These are phyloP conservation scores for Cryphonectria nitschkei DNA, from an alignment of 2,329 filamentous ascomycete genomes.

Conservation along the genomic window DNA sequence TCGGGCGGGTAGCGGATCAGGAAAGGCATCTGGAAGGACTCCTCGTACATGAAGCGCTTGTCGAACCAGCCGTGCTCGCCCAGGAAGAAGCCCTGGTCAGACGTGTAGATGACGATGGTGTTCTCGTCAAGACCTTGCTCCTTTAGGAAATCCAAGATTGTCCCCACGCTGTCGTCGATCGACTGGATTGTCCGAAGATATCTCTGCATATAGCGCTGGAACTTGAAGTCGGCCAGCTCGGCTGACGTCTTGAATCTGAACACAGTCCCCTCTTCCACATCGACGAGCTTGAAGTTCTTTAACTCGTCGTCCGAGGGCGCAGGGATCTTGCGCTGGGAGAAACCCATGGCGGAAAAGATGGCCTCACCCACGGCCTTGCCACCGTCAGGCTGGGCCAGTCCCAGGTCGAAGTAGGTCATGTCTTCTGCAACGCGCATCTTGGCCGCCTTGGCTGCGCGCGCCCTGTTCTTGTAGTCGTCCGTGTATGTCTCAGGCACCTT, in stretches of 20 bases:
- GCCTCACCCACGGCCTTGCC: constrained; percentile 39
- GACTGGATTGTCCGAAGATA: constrained; percentile 57
- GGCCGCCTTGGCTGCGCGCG: constrained; percentile 51
- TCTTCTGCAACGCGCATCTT: constrained; percentile 58
- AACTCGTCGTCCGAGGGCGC: constrained; percentile 33
- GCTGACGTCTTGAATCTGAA: constrained; percentile 48
- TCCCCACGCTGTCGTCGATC: constrained; percentile 57
- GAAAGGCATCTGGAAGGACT: constrained; percentile 61
- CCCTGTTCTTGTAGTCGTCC: constrained; percentile 59
- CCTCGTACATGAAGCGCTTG: constrained; percentile 62
- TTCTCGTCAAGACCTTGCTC: constrained; percentile 45
- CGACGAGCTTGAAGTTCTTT: constrained; percentile 42
- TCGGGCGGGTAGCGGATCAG: constrained; percentile 49
- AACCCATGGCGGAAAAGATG: constrained; percentile 29
- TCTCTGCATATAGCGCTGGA: constrained; percentile 59
- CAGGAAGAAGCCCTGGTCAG: constrained; percentile 60
- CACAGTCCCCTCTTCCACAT: constrained; percentile 49
- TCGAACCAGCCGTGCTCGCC: constrained; percentile 63
- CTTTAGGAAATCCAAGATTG: constrained; percentile 52
- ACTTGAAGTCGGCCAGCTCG: constrained; percentile 57
- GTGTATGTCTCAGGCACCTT: constrained; percentile 54
- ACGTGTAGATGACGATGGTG: constrained; percentile 57
- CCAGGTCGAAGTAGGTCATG: constrained; percentile 55
- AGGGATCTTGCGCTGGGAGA: constrained; percentile 45
- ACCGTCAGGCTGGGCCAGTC: constrained; percentile 56